phyloP scores from a whole-genome alignment of 257 asterid genomes.

The Coffea eugenioides region DNA sequence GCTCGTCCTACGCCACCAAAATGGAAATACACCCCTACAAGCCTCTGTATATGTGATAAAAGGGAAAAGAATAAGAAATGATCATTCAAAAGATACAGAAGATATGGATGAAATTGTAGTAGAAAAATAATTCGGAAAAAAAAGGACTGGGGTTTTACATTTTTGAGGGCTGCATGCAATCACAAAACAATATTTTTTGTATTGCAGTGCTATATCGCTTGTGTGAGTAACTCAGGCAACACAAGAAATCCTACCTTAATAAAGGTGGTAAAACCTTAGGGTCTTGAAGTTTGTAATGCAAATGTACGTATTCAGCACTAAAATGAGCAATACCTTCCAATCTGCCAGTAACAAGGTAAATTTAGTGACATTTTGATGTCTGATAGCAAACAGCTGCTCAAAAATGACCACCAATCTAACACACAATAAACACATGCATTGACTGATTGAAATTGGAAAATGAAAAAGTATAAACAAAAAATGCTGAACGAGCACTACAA shows the following conservation, averaged over 20 bases:
- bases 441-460: neutral
- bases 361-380: neutral
- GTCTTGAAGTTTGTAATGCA: neutral
- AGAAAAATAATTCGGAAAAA: too few species aligned
- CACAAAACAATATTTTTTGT: too few species aligned
- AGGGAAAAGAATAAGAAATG: too few species aligned
- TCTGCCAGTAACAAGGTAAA: conserved; percentile 8
- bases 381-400: neutral
- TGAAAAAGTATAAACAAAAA: neutral
- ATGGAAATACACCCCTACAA: neutral
- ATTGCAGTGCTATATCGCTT: too few species aligned
- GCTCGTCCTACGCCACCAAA: conserved; percentile 2
- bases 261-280: neutral
- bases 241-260: neutral
- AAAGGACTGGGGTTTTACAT: too few species aligned
- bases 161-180: too few species aligned
- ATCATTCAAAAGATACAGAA: too few species aligned
- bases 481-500: neutral
- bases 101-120: too few species aligned
- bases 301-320: conserved; percentile 18
- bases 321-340: conserved; percentile 1
- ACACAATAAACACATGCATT: neutral
- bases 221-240: too few species aligned
- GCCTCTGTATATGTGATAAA: conserved; percentile 32
- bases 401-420: neutral